phyloP scores from a whole-genome alignment of 176 grass and related monocot species.

The Saccharum spontaneum region DNA sequence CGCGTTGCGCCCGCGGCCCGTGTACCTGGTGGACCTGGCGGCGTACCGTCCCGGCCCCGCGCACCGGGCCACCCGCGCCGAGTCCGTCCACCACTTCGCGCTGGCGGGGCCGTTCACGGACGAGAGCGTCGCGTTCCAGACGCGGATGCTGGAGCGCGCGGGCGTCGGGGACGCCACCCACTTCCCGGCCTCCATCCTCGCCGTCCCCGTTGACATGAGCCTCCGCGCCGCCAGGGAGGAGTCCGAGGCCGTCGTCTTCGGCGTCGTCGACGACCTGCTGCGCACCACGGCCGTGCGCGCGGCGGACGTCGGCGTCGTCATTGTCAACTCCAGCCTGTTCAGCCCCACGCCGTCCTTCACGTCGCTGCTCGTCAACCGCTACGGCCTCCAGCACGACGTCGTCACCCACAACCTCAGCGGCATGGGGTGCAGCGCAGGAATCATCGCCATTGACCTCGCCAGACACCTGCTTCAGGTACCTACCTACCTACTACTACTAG shows the following conservation, averaged over 20 bases:
- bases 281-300: constrained; percentile 31
- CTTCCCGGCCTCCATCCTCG: constrained; percentile 50
- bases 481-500: background rate
- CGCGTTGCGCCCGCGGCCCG: constrained; percentile 33
- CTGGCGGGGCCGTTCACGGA: constrained; percentile 27
- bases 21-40: constrained; percentile 52
- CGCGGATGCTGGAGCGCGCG: constrained; percentile 56
- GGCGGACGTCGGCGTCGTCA: constrained; percentile 40
- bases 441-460: constrained; percentile 72
- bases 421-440: constrained; percentile 81
- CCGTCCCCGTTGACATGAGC: constrained; percentile 30
- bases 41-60: constrained; percentile 35
- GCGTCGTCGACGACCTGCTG: constrained; percentile 43
- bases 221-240: constrained; percentile 53
- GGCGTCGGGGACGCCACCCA: constrained; percentile 55
- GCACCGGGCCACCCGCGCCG: constrained; percentile 32
- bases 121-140: constrained; percentile 54
- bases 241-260: constrained; percentile 55
- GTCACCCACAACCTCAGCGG: constrained; percentile 66
- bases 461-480: constrained; percentile 56
- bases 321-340: constrained; percentile 74
- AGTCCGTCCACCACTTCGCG: constrained; percentile 32
- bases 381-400: constrained; percentile 41
- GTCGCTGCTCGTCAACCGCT: constrained; percentile 54
- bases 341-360: constrained; percentile 69